Base-by-base conservation (phyloP, 129 eudicot genomes). In the Oenanthe sinensis region DNA sequence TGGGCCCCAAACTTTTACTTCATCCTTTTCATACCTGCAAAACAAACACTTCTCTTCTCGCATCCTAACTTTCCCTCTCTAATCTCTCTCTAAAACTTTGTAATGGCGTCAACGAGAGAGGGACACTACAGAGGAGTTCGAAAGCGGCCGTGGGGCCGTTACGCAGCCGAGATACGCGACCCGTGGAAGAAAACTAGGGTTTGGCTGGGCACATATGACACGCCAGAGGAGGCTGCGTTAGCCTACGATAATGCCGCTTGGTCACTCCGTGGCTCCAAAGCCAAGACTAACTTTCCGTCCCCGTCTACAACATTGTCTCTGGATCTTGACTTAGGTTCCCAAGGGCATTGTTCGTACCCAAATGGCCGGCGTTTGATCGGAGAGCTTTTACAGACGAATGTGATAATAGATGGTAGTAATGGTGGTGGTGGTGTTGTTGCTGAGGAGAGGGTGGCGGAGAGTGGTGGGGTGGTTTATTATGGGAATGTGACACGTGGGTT, bases 401-500 rank as follows among this genome's bases (percentile, higher is more conserved):
- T 19, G 39, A 13, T 28, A 4, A 14, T 1, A 15, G 48, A 5
- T 40, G n/a, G 43, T 39, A 28, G 15, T 47, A 20, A 8, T 40
- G 46, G 11, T 12, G 47, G 75, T 40, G 45, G 43, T 0, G 73
- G 6, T 1, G 43, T n/a, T 4, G 74, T 39, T 2, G 73, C 19
- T 5, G 74, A 36, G n/a, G n/a, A 22, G 40, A 43, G 24, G 45
- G 74, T 8, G 47, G 2, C 74, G 74, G 74, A 70, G 74, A 70
- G 46, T 70, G 6, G 46, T 5, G 47, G 26, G 74, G 74, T 44
- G 46, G 74, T 44, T n/a, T 86, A 19, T 71, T 83, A 80, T 30
- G 86, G 85, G 83, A 60, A 78, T 10, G 85, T 78, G 65, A 46
- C 79, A 45, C 89, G 89, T 75, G 89, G 89, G 62, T 60, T 86